A percentile compares a stretch with the other conserved stretches of the same genome.
phyloP scores from a whole-genome alignment of 352 stramenopile genomes.

The Phytophthora ramorum region DNA sequence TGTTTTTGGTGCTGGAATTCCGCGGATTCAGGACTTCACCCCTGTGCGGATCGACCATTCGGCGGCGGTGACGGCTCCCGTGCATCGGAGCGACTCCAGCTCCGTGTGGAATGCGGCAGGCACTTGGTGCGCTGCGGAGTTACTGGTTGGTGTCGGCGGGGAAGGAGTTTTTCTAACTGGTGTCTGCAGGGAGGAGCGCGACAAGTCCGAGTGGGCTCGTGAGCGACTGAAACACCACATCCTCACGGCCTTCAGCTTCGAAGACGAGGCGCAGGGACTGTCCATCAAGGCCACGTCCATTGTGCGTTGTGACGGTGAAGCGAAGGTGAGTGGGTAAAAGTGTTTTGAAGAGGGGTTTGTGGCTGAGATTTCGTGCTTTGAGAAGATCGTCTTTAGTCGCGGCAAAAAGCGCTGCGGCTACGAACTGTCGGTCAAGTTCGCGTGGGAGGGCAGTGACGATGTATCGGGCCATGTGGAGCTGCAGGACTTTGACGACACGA shows the following conservation, averaged over 20 bases:
- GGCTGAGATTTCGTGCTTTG: constrained; percentile 9
- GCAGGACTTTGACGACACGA: constrained; percentile 89
- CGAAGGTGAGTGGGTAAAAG: constrained; percentile 56
- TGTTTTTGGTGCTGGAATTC: not conserved
- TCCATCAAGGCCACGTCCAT: constrained; percentile 71
- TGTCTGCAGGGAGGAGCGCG: constrained; percentile 72
- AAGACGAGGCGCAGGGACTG: constrained; percentile 52
- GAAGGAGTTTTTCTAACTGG: constrained; percentile 1
- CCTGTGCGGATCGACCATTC: constrained; percentile 69
- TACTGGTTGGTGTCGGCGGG: constrained; percentile 3
- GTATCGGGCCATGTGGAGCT: constrained; percentile 77
- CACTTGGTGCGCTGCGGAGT: constrained; percentile 66
- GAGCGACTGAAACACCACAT: constrained; percentile 80
- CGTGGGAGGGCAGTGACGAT: constrained; percentile 58
- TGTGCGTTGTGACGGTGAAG: constrained; percentile 76
- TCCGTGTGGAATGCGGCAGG: constrained; percentile 86
- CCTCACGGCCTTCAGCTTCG: constrained; percentile 62
- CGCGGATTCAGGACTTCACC: constrained; percentile 71
- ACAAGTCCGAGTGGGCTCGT: constrained; percentile 84
- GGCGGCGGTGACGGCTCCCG: constrained; percentile 15
- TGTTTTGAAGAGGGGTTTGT: not conserved
- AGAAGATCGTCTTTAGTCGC: constrained; percentile 77
- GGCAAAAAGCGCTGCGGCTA: constrained; percentile 89
- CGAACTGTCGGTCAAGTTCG: constrained; percentile 85
- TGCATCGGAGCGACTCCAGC: constrained; percentile 42